A percentile compares a stretch with the other conserved stretches of the same genome.
phyloP scores from a whole-genome alignment of 2,329 filamentous ascomycete species.

The Xylaria sp. region DNA sequence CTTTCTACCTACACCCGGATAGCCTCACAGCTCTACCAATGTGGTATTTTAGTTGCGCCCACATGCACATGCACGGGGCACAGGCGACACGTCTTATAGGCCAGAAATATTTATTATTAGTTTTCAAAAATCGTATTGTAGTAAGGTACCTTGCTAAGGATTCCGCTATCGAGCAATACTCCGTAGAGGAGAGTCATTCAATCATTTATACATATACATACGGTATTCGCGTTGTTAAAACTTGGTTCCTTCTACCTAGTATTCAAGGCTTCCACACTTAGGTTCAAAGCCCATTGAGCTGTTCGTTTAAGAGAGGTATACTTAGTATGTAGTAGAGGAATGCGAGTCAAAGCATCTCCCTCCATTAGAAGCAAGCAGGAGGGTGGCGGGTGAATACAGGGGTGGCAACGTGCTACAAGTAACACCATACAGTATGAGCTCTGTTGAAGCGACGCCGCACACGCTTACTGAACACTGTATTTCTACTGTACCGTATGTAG shows the following conservation, averaged over 20 bases:
- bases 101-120: constrained; percentile 3
- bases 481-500: neutral
- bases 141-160: too few relatives aligned
- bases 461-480: neutral
- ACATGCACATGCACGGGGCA: constrained; percentile 22
- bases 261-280: neutral
- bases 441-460: neutral
- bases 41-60: neutral
- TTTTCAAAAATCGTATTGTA: neutral
- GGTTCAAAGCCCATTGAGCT: neutral
- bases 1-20: neutral
- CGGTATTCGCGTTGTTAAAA: neutral
- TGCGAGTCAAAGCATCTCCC: neutral
- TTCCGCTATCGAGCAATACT: too few relatives aligned
- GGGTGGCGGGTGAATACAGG: neutral
- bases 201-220: neutral
- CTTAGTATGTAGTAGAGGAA: neutral
- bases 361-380: neutral
- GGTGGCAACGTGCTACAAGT: neutral
- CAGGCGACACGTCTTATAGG: constrained; percentile 20
- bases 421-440: neutral
- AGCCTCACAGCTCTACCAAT: neutral
- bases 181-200: too few relatives aligned
- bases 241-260: neutral
- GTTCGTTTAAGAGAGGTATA: neutral